Percentiles rank a stretch among this genome's conserved stretches.
Conservation (phyloP, 2,329 filamentous ascomycete genomes). For the Trichoderma lentiforme region DNA sequence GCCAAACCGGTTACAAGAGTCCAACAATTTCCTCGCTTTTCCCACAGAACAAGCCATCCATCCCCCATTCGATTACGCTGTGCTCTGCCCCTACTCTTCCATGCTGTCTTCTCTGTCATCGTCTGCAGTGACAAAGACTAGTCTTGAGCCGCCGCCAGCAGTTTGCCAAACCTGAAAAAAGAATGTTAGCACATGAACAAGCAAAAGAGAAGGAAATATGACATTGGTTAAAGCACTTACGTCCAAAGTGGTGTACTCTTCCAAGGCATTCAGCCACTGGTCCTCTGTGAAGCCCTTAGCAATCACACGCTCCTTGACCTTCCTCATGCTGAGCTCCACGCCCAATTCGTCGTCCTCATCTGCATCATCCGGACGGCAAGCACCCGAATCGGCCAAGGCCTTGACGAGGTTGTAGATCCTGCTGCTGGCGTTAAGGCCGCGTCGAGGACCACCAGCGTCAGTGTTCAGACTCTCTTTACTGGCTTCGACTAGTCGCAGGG, state of each 20-base stretch:
- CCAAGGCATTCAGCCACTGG: conserved; percentile 80
- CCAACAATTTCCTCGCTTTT: conserved; percentile 15
- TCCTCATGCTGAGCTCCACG: conserved; percentile 76
- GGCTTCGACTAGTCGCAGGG: conserved; percentile 83
- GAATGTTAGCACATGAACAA: not conserved
- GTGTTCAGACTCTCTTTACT: conserved; percentile 87
- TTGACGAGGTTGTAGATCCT: conserved; percentile 96
- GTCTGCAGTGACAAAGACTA: conserved; percentile 65
- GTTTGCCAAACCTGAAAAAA: conserved; percentile 70
- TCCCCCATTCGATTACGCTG: not conserved
- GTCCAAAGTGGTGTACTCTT: conserved; percentile 84
- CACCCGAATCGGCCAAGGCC: conserved; percentile 79
- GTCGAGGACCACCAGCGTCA: conserved; percentile 57
- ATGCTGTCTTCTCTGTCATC: conserved; percentile 50
- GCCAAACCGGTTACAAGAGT: conserved; percentile 28
- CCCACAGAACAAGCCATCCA: not conserved
- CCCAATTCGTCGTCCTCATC: conserved; percentile 53
- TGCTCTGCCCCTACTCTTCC: conserved; percentile 31
- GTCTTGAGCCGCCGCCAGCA: conserved; percentile 63
- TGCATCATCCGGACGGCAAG: conserved; percentile 70
- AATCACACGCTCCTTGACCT: conserved; percentile 85
- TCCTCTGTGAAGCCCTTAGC: conserved; percentile 97
- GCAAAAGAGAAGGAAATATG: not conserved
- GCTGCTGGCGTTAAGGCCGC: conserved; percentile 75
- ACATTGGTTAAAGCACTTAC: conserved; percentile 58